Conservation (phyloP, 208 protist species). For the Trichomonas gallinae region DNA sequence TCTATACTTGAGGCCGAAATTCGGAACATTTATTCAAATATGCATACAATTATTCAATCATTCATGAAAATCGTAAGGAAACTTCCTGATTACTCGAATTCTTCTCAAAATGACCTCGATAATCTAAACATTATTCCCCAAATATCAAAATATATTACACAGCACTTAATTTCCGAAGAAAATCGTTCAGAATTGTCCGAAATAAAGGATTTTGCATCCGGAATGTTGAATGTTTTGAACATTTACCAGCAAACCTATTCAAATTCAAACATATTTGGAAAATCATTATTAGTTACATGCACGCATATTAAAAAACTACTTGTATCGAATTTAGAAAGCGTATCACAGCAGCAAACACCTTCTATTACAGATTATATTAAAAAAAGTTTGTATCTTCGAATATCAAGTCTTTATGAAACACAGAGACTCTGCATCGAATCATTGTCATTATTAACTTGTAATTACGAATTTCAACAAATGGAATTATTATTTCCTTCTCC, state of each 20-base stretch:
- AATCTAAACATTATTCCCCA: background rate
- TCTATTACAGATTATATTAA: background rate
- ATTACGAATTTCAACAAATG: background rate
- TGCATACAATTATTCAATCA: background rate
- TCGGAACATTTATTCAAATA: background rate
- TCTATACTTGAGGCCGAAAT: background rate
- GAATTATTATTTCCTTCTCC: background rate
- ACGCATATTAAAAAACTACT: background rate
- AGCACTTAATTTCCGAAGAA: background rate
- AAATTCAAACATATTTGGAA: background rate
- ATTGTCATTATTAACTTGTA: background rate
- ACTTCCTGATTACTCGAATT: background rate
- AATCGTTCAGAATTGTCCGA: background rate
- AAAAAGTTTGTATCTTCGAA: background rate
- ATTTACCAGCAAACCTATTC: background rate
- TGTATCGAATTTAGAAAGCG: background rate
- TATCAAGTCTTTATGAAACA: background rate
- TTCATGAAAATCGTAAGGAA: background rate
- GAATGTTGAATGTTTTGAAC: background rate
- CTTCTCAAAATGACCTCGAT: background rate
- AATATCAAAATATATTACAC: background rate
- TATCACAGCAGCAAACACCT: background rate
- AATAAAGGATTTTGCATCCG: background rate
- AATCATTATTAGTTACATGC: background rate
- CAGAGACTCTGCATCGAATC: background rate